Percentiles rank a stretch among this genome's conserved stretches.
These are phyloP conservation scores for Aspergillus ochraceoroseus DNA, from an alignment of 2,329 filamentous ascomycete species.

Conservation along the genomic window DNA sequence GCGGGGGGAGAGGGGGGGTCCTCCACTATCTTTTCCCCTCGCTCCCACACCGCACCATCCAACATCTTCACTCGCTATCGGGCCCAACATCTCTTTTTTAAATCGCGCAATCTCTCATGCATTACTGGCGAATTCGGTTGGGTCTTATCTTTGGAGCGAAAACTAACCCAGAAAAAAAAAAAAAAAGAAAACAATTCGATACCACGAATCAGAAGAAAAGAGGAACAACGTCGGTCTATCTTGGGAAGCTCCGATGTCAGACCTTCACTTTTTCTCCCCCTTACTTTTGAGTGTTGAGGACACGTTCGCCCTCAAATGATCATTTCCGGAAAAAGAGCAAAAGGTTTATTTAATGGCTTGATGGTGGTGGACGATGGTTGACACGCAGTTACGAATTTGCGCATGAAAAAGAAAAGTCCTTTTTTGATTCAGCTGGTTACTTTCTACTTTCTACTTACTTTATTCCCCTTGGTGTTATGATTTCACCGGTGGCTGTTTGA, in stretches of 20 bases:
- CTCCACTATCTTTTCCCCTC: slow-evolving; percentile 2
- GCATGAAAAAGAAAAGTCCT: slow-evolving; percentile 7
- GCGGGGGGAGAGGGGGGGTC: too few relatives aligned
- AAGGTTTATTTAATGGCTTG: slow-evolving; percentile 2
- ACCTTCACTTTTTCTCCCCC: too few relatives aligned
- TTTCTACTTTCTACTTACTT: not conserved
- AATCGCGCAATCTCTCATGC: slow-evolving; percentile 19
- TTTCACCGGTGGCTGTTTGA: slow-evolving; percentile 17
- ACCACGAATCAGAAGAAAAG: slow-evolving; percentile 2
- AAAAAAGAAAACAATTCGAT: slow-evolving; percentile 4
- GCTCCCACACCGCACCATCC: not conserved
- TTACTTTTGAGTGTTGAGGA: too few relatives aligned
- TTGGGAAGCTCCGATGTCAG: too few relatives aligned
- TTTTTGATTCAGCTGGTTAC: not conserved
- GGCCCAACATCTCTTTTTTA: slow-evolving; percentile 9
- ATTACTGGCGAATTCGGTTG: slow-evolving; percentile 25
- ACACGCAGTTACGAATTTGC: slow-evolving; percentile 20
- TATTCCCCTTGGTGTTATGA: slow-evolving; percentile 12
- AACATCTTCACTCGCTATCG: slow-evolving; percentile 8
- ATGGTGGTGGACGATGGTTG: slow-evolving; percentile 8
- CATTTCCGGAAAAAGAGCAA: slow-evolving; percentile 5
- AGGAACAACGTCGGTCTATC: too few relatives aligned
- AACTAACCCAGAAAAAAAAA: slow-evolving; percentile 19
- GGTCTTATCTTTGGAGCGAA: slow-evolving; percentile 20
- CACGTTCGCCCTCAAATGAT: too few relatives aligned